These are phyloP conservation scores for Lodderomyces margitis DNA, from an alignment of 1,139 yeast genomes.

Conservation along the genomic window DNA sequence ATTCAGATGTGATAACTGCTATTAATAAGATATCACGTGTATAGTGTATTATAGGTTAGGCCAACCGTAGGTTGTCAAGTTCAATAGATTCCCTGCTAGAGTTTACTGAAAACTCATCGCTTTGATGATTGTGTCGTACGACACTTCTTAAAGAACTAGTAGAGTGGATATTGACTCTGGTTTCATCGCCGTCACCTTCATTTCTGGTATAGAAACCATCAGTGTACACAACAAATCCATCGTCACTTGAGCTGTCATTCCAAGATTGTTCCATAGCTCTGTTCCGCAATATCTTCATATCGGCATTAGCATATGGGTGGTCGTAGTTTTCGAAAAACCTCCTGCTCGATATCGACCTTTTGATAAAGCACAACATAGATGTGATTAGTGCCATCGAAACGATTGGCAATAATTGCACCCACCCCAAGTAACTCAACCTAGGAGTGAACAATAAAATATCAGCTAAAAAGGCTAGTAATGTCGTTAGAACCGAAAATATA, in stretches of 20 bases:
- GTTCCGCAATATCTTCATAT: constrained; percentile 31
- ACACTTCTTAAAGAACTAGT: constrained; percentile 1
- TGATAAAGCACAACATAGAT: constrained; percentile 40
- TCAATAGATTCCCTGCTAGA: constrained; percentile 8
- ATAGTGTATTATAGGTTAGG: background rate
- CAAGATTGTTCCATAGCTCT: constrained; percentile 15
- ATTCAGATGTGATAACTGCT: background rate
- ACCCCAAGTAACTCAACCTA: constrained; percentile 40
- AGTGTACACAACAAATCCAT: constrained; percentile 46
- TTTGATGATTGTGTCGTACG: constrained; percentile 3
- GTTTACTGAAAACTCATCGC: constrained; percentile 6
- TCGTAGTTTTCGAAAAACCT: constrained; percentile 33
- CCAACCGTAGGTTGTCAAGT: constrained; percentile 9
- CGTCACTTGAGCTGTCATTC: constrained; percentile 40
- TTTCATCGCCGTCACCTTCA: constrained; percentile 13
- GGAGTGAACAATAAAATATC: constrained; percentile 44
- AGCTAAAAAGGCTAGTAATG: constrained; percentile 39
- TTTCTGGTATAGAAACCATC: constrained; percentile 38
- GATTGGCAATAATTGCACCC: constrained; percentile 45
- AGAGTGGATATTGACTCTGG: background rate
- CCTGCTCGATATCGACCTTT: constrained; percentile 38
- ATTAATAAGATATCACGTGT: background rate
- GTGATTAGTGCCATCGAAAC: constrained; percentile 35
- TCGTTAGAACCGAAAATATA: constrained; percentile 35
- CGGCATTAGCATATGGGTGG: constrained; percentile 31